phyloP scores from a whole-genome alignment of 2,329 filamentous ascomycete genomes.

The Bipolaris victoriae region DNA sequence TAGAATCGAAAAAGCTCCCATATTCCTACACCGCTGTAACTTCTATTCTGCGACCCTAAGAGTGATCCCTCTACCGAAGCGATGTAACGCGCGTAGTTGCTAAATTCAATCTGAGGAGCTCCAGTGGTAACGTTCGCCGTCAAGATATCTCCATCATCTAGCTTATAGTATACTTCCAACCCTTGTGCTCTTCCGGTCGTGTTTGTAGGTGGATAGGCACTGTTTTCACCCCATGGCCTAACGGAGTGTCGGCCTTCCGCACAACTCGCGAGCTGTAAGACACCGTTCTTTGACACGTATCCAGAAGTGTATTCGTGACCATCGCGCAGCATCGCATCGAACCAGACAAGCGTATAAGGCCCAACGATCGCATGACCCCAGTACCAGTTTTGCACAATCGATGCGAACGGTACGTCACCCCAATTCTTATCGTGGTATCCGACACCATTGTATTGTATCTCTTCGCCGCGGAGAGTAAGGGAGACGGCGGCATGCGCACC shows the following conservation, averaged over 20 bases:
- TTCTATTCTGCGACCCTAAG: neutral
- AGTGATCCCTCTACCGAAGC: neutral
- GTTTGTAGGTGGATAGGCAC: neutral
- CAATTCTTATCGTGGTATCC: neutral
- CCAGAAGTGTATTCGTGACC: neutral
- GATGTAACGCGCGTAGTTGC: neutral
- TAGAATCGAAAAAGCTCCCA: neutral
- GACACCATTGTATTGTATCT: neutral
- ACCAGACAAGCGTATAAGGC: neutral
- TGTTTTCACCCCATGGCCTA: neutral
- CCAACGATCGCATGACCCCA: neutral
- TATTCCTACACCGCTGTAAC: neutral
- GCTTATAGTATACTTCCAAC: neutral
- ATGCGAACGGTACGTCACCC: neutral
- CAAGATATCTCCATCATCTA: neutral
- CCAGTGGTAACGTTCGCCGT: neutral
- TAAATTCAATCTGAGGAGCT: neutral
- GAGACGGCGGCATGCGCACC: neutral
- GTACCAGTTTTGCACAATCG: neutral
- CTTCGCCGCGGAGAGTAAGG: neutral
- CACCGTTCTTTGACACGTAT: neutral
- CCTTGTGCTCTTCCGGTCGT: neutral
- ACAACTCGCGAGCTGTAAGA: neutral
- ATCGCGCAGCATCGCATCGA: neutral
- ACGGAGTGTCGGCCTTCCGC: neutral